Base-by-base conservation (phyloP, 768 basidiomycete species). In the Leccinellum luteum region DNA sequence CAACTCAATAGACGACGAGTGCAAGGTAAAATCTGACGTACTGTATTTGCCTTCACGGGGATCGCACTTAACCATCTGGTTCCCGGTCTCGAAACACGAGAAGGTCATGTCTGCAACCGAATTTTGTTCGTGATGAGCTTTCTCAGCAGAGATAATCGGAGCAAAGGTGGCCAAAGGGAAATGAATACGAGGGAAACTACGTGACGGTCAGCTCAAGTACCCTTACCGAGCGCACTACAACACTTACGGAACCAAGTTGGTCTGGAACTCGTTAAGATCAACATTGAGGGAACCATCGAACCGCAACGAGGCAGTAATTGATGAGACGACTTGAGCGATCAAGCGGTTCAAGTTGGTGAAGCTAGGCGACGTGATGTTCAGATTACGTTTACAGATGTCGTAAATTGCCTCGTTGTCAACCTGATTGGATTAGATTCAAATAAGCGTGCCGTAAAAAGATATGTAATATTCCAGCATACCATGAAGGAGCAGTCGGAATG, bases 401-500 rank as follows among this genome's bases (percentile, higher is more conserved):
- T 83, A 82, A 68, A 84, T 83, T 32, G 89, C 92, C 78, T 94
- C 90, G 71, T 93, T 94, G 75, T 93, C 91, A 52, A 86, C 85
- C 85, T 86, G 56, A 7, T 60, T 48, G 43, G 6, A 45, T 48
- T 8, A 14, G 6, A 57, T 8, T 32, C 51, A 28, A 52, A 55
- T 60, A 48, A 65, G 51, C 45, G 52, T 10, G 27, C 1, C 6
- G 48, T 49, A 31, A 13, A 38, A 35, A 55, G 35, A 51, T 23
- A 49, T 54, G 57, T 59, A 60, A 55, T 23, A 51, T 12, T 52
- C 56, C 55, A 49, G 54, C 78, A 32, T 60, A 85, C 96, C 96
- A 98, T 97, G 84, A 98, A 98, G 27, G 96, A 98, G 76, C 96
- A 98, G 76, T 98, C 96, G 17, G 94, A 96, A 77, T 98, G 94